A percentile compares a stretch with the other conserved stretches of the same genome.
phyloP scores from a whole-genome alignment of 2,329 filamentous ascomycete species.

The Colletotrichum sp. region DNA sequence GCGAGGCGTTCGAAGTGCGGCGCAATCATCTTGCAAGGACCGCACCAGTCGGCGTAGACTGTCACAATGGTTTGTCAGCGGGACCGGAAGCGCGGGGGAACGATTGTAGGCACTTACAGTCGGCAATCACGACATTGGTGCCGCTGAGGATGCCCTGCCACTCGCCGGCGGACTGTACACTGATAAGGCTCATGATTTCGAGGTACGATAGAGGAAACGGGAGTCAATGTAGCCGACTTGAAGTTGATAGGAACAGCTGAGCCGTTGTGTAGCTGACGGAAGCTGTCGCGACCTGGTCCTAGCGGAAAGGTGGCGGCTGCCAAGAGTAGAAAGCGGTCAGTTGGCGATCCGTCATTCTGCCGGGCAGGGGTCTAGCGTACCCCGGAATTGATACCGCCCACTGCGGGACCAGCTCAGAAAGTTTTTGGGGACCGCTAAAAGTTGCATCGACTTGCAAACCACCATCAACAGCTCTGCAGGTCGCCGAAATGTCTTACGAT shows the following conservation, averaged over 20 bases:
- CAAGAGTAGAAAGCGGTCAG: constrained; percentile 27
- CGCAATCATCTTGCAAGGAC: constrained; percentile 90
- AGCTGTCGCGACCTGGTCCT: constrained; percentile 5
- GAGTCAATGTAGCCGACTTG: background rate
- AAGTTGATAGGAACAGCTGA: background rate
- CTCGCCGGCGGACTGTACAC: constrained; percentile 70
- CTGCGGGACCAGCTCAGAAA: constrained; percentile 6
- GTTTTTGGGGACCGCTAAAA: constrained; percentile 11
- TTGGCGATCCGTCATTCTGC: constrained; percentile 24
- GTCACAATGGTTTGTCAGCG: constrained; percentile 30
- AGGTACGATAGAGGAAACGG: background rate
- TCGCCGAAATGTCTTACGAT: constrained; percentile 14
- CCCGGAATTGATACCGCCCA: constrained; percentile 8
- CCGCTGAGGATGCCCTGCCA: constrained; percentile 75
- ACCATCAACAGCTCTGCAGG: background rate
- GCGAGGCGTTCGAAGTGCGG: constrained; percentile 88
- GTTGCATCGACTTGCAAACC: background rate
- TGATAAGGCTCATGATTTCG: constrained; percentile 51
- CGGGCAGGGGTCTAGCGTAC: constrained; percentile 7
- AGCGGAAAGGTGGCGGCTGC: constrained; percentile 12
- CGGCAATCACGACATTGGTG: constrained; percentile 82
- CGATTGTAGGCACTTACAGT: constrained; percentile 68
- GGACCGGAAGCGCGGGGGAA: constrained; percentile 1
- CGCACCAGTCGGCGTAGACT: constrained; percentile 97
- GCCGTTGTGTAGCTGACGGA: background rate